Percentiles rank a stretch among this genome's conserved stretches.
These are phyloP conservation scores for Murraya paniculata DNA, from an alignment of 345 rosid genomes.

Conservation along the genomic window DNA sequence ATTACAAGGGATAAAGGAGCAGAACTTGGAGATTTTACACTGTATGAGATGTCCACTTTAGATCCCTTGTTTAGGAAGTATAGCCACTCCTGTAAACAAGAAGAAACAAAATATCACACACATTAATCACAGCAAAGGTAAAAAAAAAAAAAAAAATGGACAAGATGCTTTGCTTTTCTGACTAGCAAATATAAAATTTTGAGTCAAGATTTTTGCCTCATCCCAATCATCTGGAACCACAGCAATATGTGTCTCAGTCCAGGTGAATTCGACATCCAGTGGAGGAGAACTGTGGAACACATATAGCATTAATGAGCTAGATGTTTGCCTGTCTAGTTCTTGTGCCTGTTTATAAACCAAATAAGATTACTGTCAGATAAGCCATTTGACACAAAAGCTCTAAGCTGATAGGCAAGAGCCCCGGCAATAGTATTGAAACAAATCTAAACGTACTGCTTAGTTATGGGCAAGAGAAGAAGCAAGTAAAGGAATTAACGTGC, in stretches of 20 bases:
- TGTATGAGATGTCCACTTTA: slow-evolving; percentile 39
- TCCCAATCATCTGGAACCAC: slow-evolving; percentile 34
- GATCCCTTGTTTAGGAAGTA: slow-evolving; percentile 55
- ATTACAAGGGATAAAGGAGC: slow-evolving; percentile 50
- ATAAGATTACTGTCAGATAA: background rate
- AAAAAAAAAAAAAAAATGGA: background rate
- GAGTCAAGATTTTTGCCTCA: slow-evolving; percentile 30
- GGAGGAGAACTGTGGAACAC: slow-evolving; percentile 46
- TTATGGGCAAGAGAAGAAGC: background rate
- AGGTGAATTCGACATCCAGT: slow-evolving; percentile 34
- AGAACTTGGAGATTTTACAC: slow-evolving; percentile 33
- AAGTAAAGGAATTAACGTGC: background rate
- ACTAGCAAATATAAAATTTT: background rate
- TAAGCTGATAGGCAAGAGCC: too few species aligned
- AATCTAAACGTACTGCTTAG: too few species aligned
- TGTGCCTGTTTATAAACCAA: slow-evolving; percentile 34
- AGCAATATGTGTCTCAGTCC: slow-evolving; percentile 40
- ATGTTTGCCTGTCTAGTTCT: slow-evolving; percentile 24
- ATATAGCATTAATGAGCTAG: slow-evolving; percentile 36
- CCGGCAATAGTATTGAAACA: too few species aligned
- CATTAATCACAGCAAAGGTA: background rate
- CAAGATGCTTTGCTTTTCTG: background rate
- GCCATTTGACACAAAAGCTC: too few species aligned
- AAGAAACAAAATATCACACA: background rate
- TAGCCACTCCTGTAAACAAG: slow-evolving; percentile 48